phyloP scores from a whole-genome alignment of 495 filamentous ascomycete species.

The Penicillium pancosmium region DNA sequence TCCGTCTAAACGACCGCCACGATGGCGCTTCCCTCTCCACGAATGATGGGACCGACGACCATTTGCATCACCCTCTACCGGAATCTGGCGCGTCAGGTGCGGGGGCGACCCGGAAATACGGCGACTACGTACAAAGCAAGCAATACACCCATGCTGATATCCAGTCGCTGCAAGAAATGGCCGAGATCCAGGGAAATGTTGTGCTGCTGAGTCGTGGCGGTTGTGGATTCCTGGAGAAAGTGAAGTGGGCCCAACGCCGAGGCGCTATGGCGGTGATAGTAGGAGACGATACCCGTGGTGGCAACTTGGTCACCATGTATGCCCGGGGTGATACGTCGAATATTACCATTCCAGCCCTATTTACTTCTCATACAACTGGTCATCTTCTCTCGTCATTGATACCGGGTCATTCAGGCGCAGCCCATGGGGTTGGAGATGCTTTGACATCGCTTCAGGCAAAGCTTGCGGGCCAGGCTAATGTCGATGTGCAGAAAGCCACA shows the following conservation, averaged over 20 bases:
- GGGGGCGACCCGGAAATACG: conserved; percentile 36
- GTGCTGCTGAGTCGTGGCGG: conserved; percentile 89
- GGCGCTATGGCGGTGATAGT: conserved; percentile 90
- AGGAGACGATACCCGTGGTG: conserved; percentile 87
- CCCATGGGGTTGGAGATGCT: conserved; percentile 55
- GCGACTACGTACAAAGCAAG: conserved; percentile 47
- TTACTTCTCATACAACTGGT: conserved; percentile 93
- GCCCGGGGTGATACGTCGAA: conserved; percentile 93
- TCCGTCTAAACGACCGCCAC: conserved; percentile 23
- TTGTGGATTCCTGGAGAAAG: conserved; percentile 96
- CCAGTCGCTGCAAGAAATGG: conserved; percentile 89
- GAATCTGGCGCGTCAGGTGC: conserved; percentile 43
- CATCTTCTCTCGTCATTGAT: conserved; percentile 90
- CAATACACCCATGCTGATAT: conserved; percentile 80
- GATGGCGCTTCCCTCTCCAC: conserved; percentile 33
- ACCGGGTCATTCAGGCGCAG: conserved; percentile 65
- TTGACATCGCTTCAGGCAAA: conserved; percentile 27
- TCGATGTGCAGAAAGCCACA: conserved; percentile 23
- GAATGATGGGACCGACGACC: conserved; percentile 90
- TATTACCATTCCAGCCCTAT: conserved; percentile 88
- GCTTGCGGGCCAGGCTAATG: conserved; percentile 22
- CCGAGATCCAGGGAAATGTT: conserved; percentile 91
- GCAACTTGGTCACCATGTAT: conserved; percentile 92
- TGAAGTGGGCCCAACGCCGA: conserved; percentile 91
- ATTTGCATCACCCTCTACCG: conserved; percentile 72